A percentile compares a stretch with the other conserved stretches of the same genome.
Evolutionary conservation across 2,329 filamentous ascomycete genomes (phyloP).

Genomic region (Ascochyta viciae-villosae): DNA sequence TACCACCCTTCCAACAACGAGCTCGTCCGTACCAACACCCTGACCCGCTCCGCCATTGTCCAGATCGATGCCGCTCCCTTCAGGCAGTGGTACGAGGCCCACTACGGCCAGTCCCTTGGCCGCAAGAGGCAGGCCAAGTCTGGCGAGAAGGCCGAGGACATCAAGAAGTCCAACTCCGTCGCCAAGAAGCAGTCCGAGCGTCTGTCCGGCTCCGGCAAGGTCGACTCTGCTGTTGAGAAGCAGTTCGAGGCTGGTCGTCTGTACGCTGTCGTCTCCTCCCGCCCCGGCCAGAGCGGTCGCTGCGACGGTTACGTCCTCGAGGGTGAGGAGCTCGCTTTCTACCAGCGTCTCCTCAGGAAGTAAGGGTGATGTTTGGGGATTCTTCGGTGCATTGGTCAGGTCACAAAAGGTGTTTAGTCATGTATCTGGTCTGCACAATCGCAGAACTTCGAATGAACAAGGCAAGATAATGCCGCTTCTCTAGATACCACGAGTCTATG

Average conservation of each 20-base stretch:
- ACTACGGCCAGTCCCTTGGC: slow-evolving; percentile 92
- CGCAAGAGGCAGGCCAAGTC: slow-evolving; percentile 89
- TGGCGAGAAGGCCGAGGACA: slow-evolving; percentile 72
- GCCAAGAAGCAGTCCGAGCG: slow-evolving; percentile 96
- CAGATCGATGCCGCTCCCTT: slow-evolving; percentile 99
- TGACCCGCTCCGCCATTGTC: slow-evolving; percentile 98
- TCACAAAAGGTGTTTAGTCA: slow-evolving; percentile 52
- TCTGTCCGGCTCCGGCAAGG: slow-evolving; percentile 85
- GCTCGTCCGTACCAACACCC: slow-evolving; percentile 99
- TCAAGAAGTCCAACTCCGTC: slow-evolving; percentile 97
- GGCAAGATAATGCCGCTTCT: slow-evolving; percentile 47
- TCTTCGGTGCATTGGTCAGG: slow-evolving; percentile 51
- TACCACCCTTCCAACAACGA: slow-evolving; percentile 99
- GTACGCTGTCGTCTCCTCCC: slow-evolving; percentile 89
- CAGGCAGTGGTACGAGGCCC: slow-evolving; percentile 99
- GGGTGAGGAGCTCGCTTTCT: slow-evolving; percentile 99
- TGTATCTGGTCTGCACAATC: slow-evolving; percentile 52
- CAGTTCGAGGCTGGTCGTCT: slow-evolving; percentile 99
- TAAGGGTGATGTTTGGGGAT: slow-evolving; percentile 62
- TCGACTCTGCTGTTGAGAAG: slow-evolving; percentile 90
- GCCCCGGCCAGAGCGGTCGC: slow-evolving; percentile 96
- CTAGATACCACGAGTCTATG: slow-evolving; percentile 51
- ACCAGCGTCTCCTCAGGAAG: slow-evolving; percentile 99
- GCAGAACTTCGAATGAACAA: slow-evolving; percentile 47
- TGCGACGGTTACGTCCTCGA: slow-evolving; percentile 97